Conservation (phyloP, 495 filamentous ascomycete species). For the Penicillium canescens region DNA sequence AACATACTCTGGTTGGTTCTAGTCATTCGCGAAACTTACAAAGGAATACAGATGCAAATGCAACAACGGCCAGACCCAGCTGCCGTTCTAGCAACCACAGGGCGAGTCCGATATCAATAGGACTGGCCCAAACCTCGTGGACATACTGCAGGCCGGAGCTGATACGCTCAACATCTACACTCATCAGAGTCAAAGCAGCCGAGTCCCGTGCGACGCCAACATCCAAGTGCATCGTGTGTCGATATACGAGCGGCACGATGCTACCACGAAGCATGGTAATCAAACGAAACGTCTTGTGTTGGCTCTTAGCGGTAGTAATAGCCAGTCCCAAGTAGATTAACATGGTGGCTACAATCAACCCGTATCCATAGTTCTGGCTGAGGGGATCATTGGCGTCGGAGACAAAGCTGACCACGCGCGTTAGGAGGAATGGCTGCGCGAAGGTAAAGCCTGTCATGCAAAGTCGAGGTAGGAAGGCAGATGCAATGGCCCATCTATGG, state of each 20-base stretch:
- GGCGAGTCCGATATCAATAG: conserved; percentile 52
- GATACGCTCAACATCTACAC: conserved; percentile 52
- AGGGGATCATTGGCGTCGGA: conserved; percentile 3
- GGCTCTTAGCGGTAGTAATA: conserved; percentile 31
- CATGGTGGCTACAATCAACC: conserved; percentile 54
- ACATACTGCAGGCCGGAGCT: conserved; percentile 29
- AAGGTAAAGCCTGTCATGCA: not conserved
- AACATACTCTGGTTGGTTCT: conserved; percentile 7
- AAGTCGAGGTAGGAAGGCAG: not conserved
- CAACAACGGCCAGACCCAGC: conserved; percentile 42
- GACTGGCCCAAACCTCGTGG: conserved; percentile 52
- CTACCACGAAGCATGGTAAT: conserved; percentile 47
- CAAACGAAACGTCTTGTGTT: conserved; percentile 19
- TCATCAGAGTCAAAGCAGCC: conserved; percentile 56
- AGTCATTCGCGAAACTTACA: not conserved
- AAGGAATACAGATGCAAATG: conserved; percentile 38
- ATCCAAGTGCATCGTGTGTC: conserved; percentile 12
- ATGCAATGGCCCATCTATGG: not conserved
- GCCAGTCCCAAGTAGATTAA: conserved; percentile 57
- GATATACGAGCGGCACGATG: conserved; percentile 39
- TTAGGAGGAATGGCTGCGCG: not conserved
- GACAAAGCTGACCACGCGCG: not conserved
- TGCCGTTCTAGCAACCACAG: conserved; percentile 49
- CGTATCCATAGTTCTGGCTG: conserved; percentile 40
- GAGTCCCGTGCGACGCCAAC: conserved; percentile 26